Evolutionary conservation across 208 protist species (phyloP), one percentile per base, ranked within the genome.

Genomic region (Willaertia magna): DNA sequence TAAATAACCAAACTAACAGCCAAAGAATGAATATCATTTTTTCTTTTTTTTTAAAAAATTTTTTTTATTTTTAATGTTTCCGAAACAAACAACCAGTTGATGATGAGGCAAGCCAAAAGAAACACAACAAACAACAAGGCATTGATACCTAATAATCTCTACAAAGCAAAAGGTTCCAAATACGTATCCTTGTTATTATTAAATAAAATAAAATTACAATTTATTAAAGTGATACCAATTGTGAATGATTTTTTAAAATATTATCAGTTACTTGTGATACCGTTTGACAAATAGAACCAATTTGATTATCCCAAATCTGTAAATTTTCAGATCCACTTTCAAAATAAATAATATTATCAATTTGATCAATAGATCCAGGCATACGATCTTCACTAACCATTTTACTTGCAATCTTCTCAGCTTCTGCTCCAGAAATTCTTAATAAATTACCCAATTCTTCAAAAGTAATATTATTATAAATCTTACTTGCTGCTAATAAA

Each of bases 401-500:
- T 85, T 92, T 89, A 4, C 92, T 86, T 4, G 95, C 94, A 44
- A 95, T 89, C 49, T 92, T 86, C 85, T 97, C 93, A 42, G 94
- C 93, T 75, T 94, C 86, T 30, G 86, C 79, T 6, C 90, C 49
- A 14, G 85, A 79, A 74, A 97, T 94, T 44, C 90, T 93, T 12
- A 98, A 90, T 30, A 97, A 89, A 9, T 61, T 42, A 30, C 92
- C 95, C 16, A 98, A 92, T 85, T 95, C 90, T 26, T 83, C 86
- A 86, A 98, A 94, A 43, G 91, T 90, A 86, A 98, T 97, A 86
- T 97, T 98, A 47, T 92, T 91, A 91, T 98, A 98, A n/a, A 97
- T 67, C 48, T 91, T 90, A 34, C 91, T 94, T 16, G 94, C 88
- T 26, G 94, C 88, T 6, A 94, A 89, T 18, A 98, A 87, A 88